Evolutionary conservation across 2,329 filamentous ascomycete species (phyloP).

Genomic region (Erysiphe pulchra): DNA sequence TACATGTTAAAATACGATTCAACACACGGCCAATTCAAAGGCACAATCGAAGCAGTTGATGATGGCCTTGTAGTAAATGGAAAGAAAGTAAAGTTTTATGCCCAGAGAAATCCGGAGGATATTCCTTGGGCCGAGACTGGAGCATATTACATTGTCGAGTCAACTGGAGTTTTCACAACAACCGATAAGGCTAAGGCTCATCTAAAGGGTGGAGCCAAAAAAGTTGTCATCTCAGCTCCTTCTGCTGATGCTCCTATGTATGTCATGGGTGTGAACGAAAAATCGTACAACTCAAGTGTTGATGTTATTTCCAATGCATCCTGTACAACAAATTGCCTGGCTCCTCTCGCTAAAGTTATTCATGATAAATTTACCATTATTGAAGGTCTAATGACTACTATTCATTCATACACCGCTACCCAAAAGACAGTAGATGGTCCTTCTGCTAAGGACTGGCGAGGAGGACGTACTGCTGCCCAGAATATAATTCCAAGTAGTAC

Average conservation of each 20-base stretch:
- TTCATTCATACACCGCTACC: conserved; percentile 99
- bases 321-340: conserved; percentile 99
- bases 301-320: conserved; percentile 97
- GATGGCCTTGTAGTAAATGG: conserved; percentile 66
- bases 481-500: conserved; percentile 99
- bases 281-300: conserved; percentile 72
- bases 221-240: conserved; percentile 81
- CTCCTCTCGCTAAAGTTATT: conserved; percentile 96
- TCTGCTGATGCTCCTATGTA: conserved; percentile 97
- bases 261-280: conserved; percentile 98
- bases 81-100: conserved; percentile 89
- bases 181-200: conserved; percentile 84
- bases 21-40: conserved; percentile 92
- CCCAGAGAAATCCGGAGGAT: conserved; percentile 63
- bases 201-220: conserved; percentile 93
- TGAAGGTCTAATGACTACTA: conserved; percentile 98
- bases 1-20: conserved; percentile 99
- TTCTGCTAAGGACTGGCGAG: conserved; percentile 96
- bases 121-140: conserved; percentile 80
- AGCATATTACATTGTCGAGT: conserved; percentile 89
- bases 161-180: conserved; percentile 98
- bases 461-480: conserved; percentile 93
- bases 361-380: conserved; percentile 95
- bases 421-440: conserved; percentile 99
- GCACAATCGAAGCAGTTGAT: conserved; percentile 45